Percentiles rank a stretch among this genome's conserved stretches.
These are phyloP conservation scores for Prosopis cineraria DNA, from an alignment of 306 rosid species.

Conservation along the genomic window DNA sequence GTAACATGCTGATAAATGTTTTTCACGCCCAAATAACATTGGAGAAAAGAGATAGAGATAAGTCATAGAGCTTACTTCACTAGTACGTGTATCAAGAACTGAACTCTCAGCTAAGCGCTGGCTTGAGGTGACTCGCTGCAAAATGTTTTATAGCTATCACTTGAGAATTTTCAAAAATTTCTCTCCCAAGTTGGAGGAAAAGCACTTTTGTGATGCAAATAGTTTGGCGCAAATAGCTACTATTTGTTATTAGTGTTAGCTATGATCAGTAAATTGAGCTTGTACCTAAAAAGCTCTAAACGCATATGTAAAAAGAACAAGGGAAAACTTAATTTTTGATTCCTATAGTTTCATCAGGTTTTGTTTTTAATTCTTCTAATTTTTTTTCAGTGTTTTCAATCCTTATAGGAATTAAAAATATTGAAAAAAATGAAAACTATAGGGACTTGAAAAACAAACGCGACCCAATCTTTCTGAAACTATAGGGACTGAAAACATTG, in stretches of 20 bases:
- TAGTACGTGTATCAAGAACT: slow-evolving; percentile 82
- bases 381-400: no score
- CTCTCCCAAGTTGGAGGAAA: slow-evolving; percentile 4
- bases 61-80: slow-evolving; percentile 60
- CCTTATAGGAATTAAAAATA: no score
- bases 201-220: slow-evolving; percentile 18
- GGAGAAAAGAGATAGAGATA: slow-evolving; percentile 23
- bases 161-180: slow-evolving; percentile 13
- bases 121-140: slow-evolving; percentile 93
- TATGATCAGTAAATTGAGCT: neutral
- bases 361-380: no score
- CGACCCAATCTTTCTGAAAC: no score
- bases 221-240: neutral
- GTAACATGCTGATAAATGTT: neutral
- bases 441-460: no score
- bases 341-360: no score
- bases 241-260: neutral
- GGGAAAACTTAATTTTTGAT: no score
- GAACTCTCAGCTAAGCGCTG: slow-evolving; percentile 95
- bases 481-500: no score
- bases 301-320: slow-evolving; percentile 13
- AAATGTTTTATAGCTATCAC: slow-evolving; percentile 36
- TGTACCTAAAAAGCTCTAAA: neutral
- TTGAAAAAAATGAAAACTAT: no score
- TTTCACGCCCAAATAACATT: neutral